Percentiles rank a stretch among this genome's conserved stretches.
Evolutionary conservation across 768 basidiomycete genomes (phyloP).

Genomic region (Fistulinella prunicolor): DNA sequence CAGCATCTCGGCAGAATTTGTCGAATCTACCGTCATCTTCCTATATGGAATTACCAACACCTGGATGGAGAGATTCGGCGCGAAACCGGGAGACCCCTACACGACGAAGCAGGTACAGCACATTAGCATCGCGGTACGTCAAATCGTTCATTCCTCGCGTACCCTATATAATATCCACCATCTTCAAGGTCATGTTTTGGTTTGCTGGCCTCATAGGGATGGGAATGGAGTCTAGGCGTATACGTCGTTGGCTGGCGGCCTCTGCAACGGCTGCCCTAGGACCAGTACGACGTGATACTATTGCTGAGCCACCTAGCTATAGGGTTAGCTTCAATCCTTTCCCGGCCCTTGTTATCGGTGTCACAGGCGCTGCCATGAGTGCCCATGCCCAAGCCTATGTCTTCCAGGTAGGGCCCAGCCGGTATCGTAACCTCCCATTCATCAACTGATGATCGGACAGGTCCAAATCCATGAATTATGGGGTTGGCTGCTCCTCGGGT

Average conservation of each 20-base stretch:
- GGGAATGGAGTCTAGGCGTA: conserved; percentile 75
- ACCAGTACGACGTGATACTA: conserved; percentile 22
- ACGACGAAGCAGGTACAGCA: conserved; percentile 93
- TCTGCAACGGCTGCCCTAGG: conserved; percentile 43
- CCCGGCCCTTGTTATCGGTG: conserved; percentile 89
- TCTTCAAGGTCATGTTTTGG: conserved; percentile 80
- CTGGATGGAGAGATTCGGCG: conserved; percentile 97
- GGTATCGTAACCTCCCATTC: background rate
- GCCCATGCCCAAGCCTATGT: conserved; percentile 87
- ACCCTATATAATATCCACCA: background rate
- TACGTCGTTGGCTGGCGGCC: conserved; percentile 72
- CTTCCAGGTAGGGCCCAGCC: conserved; percentile 60
- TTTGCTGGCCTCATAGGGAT: conserved; percentile 89
- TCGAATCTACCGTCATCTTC: conserved; percentile 81
- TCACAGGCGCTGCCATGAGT: conserved; percentile 91
- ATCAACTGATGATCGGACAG: conserved; percentile 31
- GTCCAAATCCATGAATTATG: conserved; percentile 90
- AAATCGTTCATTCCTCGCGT: background rate
- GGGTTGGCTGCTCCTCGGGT: conserved; percentile 82
- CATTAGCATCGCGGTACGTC: conserved; percentile 81
- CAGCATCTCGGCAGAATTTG: conserved; percentile 66
- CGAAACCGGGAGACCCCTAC: conserved; percentile 73
- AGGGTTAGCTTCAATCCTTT: conserved; percentile 84
- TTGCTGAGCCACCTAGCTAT: conserved; percentile 72
- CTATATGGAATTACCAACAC: conserved; percentile 87